A percentile compares a stretch with the other conserved stretches of the same genome.
Conservation (phyloP, 1,284 basidiomycete species). For the Xanthoconium separans region DNA sequence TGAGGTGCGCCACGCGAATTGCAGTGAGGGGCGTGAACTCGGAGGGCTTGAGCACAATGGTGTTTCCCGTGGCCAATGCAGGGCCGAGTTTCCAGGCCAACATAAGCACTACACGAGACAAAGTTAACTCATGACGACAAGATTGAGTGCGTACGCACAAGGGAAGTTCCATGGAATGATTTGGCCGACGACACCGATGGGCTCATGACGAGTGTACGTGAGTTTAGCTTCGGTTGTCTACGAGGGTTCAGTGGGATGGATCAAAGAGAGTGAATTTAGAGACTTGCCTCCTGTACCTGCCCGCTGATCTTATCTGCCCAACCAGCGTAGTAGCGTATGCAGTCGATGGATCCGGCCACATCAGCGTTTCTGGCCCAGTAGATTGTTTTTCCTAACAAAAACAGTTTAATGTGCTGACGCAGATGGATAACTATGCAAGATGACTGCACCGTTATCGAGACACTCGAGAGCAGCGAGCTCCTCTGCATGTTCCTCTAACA, state of each 20-base stretch:
- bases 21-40: conserved; percentile 90
- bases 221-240: conserved; percentile 70
- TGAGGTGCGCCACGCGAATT: conserved; percentile 52
- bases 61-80: conserved; percentile 83
- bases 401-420: neutral
- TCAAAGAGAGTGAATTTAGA: neutral
- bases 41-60: conserved; percentile 84
- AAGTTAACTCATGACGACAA: neutral
- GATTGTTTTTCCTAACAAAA: conserved; percentile 66
- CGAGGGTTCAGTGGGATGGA: neutral
- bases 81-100: conserved; percentile 83
- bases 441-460: conserved; percentile 45
- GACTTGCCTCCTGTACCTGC: conserved; percentile 65
- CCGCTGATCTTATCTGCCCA: conserved; percentile 90
- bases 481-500: conserved; percentile 61
- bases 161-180: conserved; percentile 84
- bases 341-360: conserved; percentile 63
- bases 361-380: conserved; percentile 72
- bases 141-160: conserved; percentile 37
- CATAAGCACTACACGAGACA: conserved; percentile 55
- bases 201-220: conserved; percentile 86
- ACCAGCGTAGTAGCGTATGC: conserved; percentile 73
- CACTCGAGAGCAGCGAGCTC: conserved; percentile 62
- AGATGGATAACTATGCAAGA: neutral
- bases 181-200: conserved; percentile 87